These are phyloP conservation scores for Colletotrichum sp. DNA, from an alignment of 2,329 filamentous ascomycete genomes.

Conservation along the genomic window DNA sequence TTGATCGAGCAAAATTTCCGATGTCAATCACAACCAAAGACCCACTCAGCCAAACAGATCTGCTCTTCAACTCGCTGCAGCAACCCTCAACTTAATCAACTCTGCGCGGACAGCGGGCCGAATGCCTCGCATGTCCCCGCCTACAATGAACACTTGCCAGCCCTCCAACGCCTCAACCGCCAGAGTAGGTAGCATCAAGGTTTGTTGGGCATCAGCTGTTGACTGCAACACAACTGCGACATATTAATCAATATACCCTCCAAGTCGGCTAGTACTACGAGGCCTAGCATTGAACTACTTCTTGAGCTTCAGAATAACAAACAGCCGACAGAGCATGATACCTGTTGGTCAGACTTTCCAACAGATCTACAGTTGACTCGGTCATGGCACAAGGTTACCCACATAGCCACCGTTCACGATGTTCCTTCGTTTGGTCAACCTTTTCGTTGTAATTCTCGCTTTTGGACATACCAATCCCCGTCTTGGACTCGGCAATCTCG, in stretches of 20 bases:
- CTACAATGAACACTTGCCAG: not conserved
- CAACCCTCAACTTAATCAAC: not conserved
- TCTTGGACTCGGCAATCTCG: not conserved
- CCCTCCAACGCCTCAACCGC: not conserved
- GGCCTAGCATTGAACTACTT: not conserved
- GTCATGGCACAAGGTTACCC: not conserved
- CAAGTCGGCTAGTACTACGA: not conserved
- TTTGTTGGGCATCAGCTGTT: not conserved
- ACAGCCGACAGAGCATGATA: not conserved
- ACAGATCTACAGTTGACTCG: not conserved
- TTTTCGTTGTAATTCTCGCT: not conserved
- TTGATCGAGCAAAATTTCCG: conserved; percentile 5
- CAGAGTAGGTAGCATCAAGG: not conserved
- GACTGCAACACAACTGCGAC: not conserved
- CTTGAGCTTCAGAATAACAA: not conserved
- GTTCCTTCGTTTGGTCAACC: not conserved
- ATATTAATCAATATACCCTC: not conserved
- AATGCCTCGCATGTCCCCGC: not conserved
- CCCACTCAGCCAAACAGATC: not conserved
- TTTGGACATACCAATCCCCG: not conserved
- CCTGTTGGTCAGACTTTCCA: not conserved
- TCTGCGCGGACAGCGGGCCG: not conserved
- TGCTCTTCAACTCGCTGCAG: not conserved
- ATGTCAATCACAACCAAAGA: not conserved
- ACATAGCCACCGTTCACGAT: not conserved